phyloP scores from a whole-genome alignment of 192 early-diverging fungal genomes.

The Tieghemiomyces parasiticus region DNA sequence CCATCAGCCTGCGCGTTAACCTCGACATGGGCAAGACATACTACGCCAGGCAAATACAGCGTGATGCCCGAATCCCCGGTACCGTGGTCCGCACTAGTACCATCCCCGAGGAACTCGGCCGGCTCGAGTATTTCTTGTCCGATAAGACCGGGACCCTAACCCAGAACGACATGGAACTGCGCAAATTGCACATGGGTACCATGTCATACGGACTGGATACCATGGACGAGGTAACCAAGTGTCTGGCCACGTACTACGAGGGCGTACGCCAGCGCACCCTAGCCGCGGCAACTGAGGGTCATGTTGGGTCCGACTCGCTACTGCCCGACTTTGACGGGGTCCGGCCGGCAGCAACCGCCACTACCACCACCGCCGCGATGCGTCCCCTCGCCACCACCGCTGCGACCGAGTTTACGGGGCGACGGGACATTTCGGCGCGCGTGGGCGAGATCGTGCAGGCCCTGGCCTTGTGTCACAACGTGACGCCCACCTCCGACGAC shows the following conservation, averaged over 20 bases:
- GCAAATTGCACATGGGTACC: constrained; percentile 87
- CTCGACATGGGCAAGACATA: constrained; percentile 94
- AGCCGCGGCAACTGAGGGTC: background rate
- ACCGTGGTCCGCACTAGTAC: constrained; percentile 88
- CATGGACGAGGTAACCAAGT: constrained; percentile 71
- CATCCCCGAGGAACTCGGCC: constrained; percentile 89
- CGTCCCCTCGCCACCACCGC: background rate
- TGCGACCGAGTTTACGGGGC: constrained; percentile 32
- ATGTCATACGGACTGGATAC: constrained; percentile 84
- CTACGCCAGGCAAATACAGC: constrained; percentile 80
- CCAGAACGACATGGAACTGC: constrained; percentile 93
- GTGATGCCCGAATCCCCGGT: constrained; percentile 63
- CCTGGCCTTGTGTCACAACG: constrained; percentile 84
- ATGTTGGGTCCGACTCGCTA: background rate
- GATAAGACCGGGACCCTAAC: constrained; percentile 97
- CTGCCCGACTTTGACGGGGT: background rate
- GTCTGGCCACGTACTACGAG: constrained; percentile 33
- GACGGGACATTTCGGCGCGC: constrained; percentile 70
- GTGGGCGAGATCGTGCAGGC: constrained; percentile 80
- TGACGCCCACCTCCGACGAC: constrained; percentile 32
- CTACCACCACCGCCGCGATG: background rate
- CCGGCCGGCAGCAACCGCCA: background rate
- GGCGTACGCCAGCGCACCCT: constrained; percentile 8
- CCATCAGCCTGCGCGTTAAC: constrained; percentile 88
- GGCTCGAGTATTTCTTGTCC: constrained; percentile 82